Percentiles rank a stretch among this genome's conserved stretches.
Conservation (phyloP, 2,329 filamentous ascomycete genomes). For the Zymoseptoria tritici region DNA sequence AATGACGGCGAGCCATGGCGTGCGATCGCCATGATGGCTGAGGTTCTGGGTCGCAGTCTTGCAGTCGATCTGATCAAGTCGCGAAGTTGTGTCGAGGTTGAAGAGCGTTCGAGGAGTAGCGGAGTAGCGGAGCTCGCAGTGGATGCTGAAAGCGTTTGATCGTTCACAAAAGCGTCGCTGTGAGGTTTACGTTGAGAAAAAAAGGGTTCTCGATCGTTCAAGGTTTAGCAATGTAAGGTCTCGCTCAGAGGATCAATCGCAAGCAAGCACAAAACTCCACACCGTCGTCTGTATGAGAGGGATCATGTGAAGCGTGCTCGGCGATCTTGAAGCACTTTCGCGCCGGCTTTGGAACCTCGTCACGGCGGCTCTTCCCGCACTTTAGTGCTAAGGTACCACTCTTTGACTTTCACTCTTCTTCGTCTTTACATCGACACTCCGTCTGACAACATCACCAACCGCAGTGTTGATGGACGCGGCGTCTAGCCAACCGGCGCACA, state of each 20-base stretch:
- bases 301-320: background rate
- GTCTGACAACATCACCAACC: background rate
- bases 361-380: background rate
- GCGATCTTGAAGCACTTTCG: background rate
- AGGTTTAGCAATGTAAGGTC: background rate
- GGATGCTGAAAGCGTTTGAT: background rate
- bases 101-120: background rate
- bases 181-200: background rate
- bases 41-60: background rate
- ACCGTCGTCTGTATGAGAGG: background rate
- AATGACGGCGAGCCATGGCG: slow-evolving; percentile 17
- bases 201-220: background rate
- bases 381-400: background rate
- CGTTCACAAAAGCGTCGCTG: background rate
- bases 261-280: background rate
- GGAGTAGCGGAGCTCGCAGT: background rate
- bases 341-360: background rate
- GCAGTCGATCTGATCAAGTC: background rate
- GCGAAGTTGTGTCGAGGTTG: background rate
- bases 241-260: background rate
- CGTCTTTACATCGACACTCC: background rate
- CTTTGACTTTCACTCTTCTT: background rate
- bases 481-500: background rate
- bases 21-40: slow-evolving; percentile 15
- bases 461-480: background rate